These are phyloP conservation scores for Paxillus ammoniavirescens DNA, from an alignment of 768 basidiomycete genomes.

Conservation along the genomic window DNA sequence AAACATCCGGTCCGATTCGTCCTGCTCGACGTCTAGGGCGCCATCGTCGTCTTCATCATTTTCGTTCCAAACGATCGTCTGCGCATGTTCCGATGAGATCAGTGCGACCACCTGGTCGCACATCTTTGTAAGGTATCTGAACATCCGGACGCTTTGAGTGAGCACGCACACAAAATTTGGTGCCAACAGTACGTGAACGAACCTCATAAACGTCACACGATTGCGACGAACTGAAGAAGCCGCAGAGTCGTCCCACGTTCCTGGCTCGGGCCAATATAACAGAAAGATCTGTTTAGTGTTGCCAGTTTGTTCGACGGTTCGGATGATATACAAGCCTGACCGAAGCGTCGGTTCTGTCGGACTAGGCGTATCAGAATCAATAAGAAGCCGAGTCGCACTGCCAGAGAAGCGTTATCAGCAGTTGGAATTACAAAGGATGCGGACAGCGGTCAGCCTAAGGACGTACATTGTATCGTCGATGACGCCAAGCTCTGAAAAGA, in stretches of 20 bases:
- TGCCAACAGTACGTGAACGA: conserved; percentile 1
- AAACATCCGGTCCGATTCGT: conserved; percentile 47
- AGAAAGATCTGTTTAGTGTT: conserved; percentile 38
- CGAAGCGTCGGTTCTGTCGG: conserved; percentile 32
- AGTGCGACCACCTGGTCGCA: conserved; percentile 54
- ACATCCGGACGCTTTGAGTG: background rate
- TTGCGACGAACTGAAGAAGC: conserved; percentile 45
- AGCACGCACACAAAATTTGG: background rate
- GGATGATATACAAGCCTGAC: conserved; percentile 48
- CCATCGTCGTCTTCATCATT: conserved; percentile 21
- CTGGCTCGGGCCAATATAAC: conserved; percentile 62
- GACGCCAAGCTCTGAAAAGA: conserved; percentile 36
- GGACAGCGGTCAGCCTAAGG: background rate
- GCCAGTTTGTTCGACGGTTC: conserved; percentile 1
- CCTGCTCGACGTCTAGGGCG: conserved; percentile 33
- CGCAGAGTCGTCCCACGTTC: conserved; percentile 55
- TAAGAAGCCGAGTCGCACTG: conserved; percentile 7
- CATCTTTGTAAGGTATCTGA: conserved; percentile 59
- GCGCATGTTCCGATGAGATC: conserved; percentile 47
- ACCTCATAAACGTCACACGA: conserved; percentile 64
- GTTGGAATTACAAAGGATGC: too few relatives aligned
- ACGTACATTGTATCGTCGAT: conserved; percentile 43
- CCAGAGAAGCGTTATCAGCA: background rate
- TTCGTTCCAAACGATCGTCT: conserved; percentile 43
- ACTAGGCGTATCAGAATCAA: background rate